phyloP scores from a whole-genome alignment of 139 green algal species.

The Eudorina sp. region DNA sequence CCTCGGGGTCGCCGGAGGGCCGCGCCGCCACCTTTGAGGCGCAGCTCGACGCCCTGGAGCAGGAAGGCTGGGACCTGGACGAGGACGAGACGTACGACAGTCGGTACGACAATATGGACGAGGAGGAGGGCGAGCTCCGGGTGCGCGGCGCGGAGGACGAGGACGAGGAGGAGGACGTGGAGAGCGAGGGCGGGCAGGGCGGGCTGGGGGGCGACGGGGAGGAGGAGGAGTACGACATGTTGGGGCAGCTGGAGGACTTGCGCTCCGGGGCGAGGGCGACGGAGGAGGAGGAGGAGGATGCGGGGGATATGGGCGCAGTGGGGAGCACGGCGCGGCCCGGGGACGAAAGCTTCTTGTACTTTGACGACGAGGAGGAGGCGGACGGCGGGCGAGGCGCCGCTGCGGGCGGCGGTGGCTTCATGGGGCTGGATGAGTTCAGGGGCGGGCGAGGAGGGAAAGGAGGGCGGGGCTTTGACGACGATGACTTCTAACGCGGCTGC shows the following conservation, averaged over 20 bases:
- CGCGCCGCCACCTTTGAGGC: neutral
- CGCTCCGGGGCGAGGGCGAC: neutral
- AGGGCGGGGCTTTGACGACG: neutral
- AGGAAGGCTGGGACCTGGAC: neutral
- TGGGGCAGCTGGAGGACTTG: conserved; percentile 40
- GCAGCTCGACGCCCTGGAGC: neutral
- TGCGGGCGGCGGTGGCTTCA: neutral
- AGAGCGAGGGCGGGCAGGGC: neutral
- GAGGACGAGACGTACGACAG: neutral
- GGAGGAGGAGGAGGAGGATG: conserved; percentile 13
- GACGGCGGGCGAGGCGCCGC: neutral
- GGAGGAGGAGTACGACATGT: conserved; percentile 20
- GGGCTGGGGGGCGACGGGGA: neutral
- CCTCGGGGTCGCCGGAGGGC: neutral
- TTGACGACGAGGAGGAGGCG: conserved; percentile 26
- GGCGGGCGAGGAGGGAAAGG: neutral
- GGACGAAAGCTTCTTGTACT: neutral
- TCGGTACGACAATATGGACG: neutral
- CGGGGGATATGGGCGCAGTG: neutral
- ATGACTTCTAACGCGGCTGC: neutral
- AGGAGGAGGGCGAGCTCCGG: neutral
- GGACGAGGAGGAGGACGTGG: neutral
- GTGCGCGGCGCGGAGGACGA: neutral
- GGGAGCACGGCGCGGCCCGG: neutral
- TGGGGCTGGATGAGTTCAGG: conserved; percentile 13